Conservation (phyloP, 1,139 yeast genomes). For the Taphrina communis region DNA sequence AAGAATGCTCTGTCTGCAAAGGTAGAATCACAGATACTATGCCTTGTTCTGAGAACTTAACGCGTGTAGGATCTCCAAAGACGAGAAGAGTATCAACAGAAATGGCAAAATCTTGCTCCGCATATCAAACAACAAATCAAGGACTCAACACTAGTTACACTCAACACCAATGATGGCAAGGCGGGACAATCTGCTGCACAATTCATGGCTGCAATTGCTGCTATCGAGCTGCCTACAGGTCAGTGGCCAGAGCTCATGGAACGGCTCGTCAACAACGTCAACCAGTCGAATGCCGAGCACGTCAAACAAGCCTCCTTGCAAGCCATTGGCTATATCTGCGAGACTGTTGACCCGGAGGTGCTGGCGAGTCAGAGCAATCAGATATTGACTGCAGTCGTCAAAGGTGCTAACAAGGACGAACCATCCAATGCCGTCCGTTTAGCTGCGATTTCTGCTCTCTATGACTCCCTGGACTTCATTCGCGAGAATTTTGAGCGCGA, state of each 20-base stretch:
- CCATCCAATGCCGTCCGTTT: conserved; percentile 75
- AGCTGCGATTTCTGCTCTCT: conserved; percentile 90
- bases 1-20: conserved; percentile 89
- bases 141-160: conserved; percentile 65
- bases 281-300: conserved; percentile 60
- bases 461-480: conserved; percentile 88
- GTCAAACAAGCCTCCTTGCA: conserved; percentile 85
- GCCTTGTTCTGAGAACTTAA: conserved; percentile 48
- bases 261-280: conserved; percentile 82
- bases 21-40: conserved; percentile 49
- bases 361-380: conserved; percentile 87
- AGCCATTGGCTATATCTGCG: conserved; percentile 95
- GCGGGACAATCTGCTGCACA: conserved; percentile 93
- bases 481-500: conserved; percentile 86
- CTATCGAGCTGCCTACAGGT: conserved; percentile 83
- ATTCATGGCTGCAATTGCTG: conserved; percentile 94
- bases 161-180: conserved; percentile 70
- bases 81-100: conserved; percentile 48
- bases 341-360: conserved; percentile 86
- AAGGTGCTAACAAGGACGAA: conserved; percentile 88
- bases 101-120: conserved; percentile 67
- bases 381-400: conserved; percentile 91
- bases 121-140: conserved; percentile 69
- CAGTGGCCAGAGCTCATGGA: conserved; percentile 90
- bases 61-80: conserved; percentile 33